A percentile compares a stretch with the other conserved stretches of the same genome.
Evolutionary conservation across 2,329 filamentous ascomycete species (phyloP).

Genomic region (Trichocomaceae sp.): DNA sequence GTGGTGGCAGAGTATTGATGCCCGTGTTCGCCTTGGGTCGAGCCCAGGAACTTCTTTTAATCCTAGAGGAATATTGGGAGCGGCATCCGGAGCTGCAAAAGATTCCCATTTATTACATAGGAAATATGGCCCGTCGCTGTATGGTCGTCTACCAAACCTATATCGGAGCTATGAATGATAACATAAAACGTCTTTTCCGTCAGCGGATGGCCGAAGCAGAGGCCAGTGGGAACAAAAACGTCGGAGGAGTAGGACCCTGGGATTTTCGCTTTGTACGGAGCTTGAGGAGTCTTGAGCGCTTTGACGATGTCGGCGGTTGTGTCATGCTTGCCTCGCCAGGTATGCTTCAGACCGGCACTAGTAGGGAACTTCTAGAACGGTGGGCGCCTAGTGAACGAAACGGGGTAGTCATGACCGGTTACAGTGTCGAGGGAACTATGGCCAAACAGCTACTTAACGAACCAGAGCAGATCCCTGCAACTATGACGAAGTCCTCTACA

Average conservation of each 20-base stretch:
- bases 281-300: slow-evolving; percentile 85
- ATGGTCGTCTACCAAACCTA: slow-evolving; percentile 99
- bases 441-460: slow-evolving; percentile 92
- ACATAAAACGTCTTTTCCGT: slow-evolving; percentile 91
- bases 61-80: slow-evolving; percentile 94
- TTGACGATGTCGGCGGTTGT: slow-evolving; percentile 90
- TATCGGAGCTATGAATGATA: slow-evolving; percentile 97
- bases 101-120: slow-evolving; percentile 94
- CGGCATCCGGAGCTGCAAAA: slow-evolving; percentile 83
- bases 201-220: slow-evolving; percentile 89
- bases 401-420: slow-evolving; percentile 96
- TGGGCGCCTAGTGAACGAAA: slow-evolving; percentile 97
- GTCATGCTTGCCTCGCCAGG: slow-evolving; percentile 96
- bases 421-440: slow-evolving; percentile 98
- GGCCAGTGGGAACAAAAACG: slow-evolving; percentile 69
- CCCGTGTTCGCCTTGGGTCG: slow-evolving; percentile 91
- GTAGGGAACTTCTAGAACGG: slow-evolving; percentile 81
- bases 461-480: slow-evolving; percentile 86
- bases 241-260: slow-evolving; percentile 65
- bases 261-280: slow-evolving; percentile 93
- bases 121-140: slow-evolving; percentile 88
- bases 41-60: slow-evolving; percentile 88
- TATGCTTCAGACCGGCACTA: slow-evolving; percentile 97
- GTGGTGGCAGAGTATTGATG: slow-evolving; percentile 86
- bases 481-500: slow-evolving; percentile 66